Base-by-base conservation (phyloP, 495 filamentous ascomycete species). In the Penicillium daleae region DNA sequence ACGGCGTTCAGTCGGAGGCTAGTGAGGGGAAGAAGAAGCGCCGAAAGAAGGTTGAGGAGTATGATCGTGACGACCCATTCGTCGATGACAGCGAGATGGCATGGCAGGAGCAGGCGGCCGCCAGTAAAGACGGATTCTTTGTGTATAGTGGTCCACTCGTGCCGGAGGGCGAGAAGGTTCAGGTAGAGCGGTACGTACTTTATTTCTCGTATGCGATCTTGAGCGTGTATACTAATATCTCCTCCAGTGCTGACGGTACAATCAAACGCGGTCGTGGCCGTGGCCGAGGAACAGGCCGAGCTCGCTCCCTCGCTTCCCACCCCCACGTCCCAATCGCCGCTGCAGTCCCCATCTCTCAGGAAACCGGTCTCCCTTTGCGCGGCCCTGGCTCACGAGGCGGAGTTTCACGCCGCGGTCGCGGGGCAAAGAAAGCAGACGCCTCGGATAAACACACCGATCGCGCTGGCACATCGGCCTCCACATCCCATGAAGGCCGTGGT, bases 1-100 rank as follows among this genome's bases (percentile, higher is more conserved):
- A 85, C 64, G 89, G 75, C 49, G 58, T 65, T 24, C 52, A 70
- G 24, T 83, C 81, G 1, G 83, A 83, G 33, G 79, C 80, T 3
- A 74, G 81, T 15, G 83, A 85, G 9, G 79, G 74, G 10, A 90
- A 87, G 67, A 90, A 89, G 68, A 85, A 86, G 37, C 80, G 80
- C 27, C 81, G 96, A 48, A 90, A 88, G 78, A 96, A 95, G 78
- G 89, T 93, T 63, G 95, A 99, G 67, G 91, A 96, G 62, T 99
- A 99, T 69, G 93, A 97, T 76, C 92, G 92, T 64, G 92, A 95
- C 56, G 95, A 99, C 70, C 94, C 93, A 35, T 99, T 99, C 72
- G 94, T 99, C 58, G 95, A 99, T 71, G 95, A 99, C 74, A 94
- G 92, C 15, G 95, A 99, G 70, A 70, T 97, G 78, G 84, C 94